Conservation (phyloP, 495 filamentous ascomycete species). For the Hyaloscypha bicolor region DNA sequence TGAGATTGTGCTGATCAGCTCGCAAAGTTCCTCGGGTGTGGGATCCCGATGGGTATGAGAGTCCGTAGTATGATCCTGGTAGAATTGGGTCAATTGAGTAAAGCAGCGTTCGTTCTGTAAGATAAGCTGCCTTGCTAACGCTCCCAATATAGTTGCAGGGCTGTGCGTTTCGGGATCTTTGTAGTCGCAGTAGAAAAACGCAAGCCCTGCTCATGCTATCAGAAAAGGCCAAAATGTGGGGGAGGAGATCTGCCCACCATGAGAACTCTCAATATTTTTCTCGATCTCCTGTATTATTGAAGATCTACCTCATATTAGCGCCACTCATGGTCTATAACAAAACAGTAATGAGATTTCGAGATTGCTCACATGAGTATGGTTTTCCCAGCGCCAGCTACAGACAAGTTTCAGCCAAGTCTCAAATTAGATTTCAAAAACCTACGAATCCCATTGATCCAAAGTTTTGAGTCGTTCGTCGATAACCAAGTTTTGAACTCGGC, state of each 20-base stretch:
- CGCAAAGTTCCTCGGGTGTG: constrained; percentile 13
- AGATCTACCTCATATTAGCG: constrained; percentile 7
- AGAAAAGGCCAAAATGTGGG: background rate
- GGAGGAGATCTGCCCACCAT: background rate
- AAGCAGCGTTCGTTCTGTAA: constrained; percentile 39
- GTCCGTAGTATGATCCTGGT: background rate
- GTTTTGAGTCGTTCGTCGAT: constrained; percentile 17
- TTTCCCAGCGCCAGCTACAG: constrained; percentile 42
- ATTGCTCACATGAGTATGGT: constrained; percentile 38
- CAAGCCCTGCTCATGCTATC: constrained; percentile 29
- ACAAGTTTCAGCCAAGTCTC: background rate
- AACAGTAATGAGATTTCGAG: background rate
- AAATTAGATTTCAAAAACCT: background rate
- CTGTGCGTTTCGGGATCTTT: constrained; percentile 35
- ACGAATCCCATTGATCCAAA: constrained; percentile 45
- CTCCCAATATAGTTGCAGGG: constrained; percentile 35
- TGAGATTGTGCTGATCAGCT: constrained; percentile 30
- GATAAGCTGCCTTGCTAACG: constrained; percentile 39
- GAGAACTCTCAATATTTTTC: background rate
- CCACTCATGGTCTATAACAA: background rate
- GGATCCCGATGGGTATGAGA: background rate
- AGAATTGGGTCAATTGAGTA: constrained; percentile 6
- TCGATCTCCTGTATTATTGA: constrained; percentile 28
- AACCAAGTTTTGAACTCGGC: constrained; percentile 37
- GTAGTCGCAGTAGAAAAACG: constrained; percentile 48